phyloP scores from a whole-genome alignment of 495 filamentous ascomycete genomes.

The Trichocladium antarcticum region DNA sequence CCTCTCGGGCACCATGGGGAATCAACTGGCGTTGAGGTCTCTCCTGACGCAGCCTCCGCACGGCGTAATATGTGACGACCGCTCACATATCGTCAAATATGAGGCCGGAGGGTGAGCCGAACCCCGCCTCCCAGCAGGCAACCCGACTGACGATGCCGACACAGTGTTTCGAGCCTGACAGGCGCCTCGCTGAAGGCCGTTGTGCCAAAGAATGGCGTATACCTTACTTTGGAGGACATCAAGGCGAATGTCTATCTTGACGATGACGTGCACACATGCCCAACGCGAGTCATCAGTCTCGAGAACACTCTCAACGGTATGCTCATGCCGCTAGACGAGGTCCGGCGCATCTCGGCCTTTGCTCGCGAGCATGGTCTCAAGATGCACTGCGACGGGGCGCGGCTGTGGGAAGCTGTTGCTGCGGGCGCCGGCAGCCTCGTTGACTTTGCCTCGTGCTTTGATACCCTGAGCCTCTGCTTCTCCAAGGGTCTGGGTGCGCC shows the following conservation, averaged over 20 bases:
- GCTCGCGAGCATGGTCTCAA: slow-evolving; percentile 55
- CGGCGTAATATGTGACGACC: slow-evolving; percentile 55
- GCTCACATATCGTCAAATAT: slow-evolving; percentile 54
- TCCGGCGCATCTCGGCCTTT: slow-evolving; percentile 55
- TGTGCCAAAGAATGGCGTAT: slow-evolving; percentile 50
- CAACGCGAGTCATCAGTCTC: slow-evolving; percentile 68
- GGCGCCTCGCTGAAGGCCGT: slow-evolving; percentile 50
- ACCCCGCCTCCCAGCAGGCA: too few relatives aligned
- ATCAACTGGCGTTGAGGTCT: slow-evolving; percentile 60
- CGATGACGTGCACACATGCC: slow-evolving; percentile 47
- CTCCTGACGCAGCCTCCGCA: slow-evolving; percentile 61
- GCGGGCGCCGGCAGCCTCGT: slow-evolving; percentile 49
- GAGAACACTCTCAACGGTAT: slow-evolving; percentile 79
- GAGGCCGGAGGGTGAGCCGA: slow-evolving; percentile 57
- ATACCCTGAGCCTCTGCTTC: slow-evolving; percentile 76
- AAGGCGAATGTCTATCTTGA: slow-evolving; percentile 40
- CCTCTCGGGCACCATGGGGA: slow-evolving; percentile 85
- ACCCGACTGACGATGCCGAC: too few relatives aligned
- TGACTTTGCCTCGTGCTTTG: slow-evolving; percentile 62
- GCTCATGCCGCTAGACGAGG: slow-evolving; percentile 63
- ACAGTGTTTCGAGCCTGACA: slow-evolving; percentile 43
- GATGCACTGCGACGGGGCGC: slow-evolving; percentile 75
- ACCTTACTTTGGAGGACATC: slow-evolving; percentile 70
- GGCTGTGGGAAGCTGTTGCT: slow-evolving; percentile 68
- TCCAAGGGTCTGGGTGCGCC: slow-evolving; percentile 85